Evolutionary conservation across 2,329 filamentous ascomycete genomes (phyloP), one percentile per base, ranked within the genome.

Genomic region (Sporothrix sp.): DNA sequence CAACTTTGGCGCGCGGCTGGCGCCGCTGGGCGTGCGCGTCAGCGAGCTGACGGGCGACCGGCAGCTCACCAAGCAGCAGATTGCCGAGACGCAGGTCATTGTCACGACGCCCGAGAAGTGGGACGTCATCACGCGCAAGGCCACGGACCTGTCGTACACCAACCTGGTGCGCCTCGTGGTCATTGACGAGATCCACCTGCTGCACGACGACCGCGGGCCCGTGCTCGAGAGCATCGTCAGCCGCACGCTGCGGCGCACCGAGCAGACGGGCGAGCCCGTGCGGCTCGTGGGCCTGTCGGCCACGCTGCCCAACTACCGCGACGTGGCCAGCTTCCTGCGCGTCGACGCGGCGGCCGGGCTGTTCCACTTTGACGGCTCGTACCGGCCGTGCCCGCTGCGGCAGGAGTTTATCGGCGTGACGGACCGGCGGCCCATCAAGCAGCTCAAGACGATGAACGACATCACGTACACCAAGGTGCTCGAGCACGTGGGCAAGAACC

Each of bases 101-200:
- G 90, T 98, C 53, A 98, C 93, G 1, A 98, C 93, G 0, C 93
- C 93, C 18, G 93, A 98, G 68, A 98, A 98, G 70, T 98, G 89
- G 86, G 93, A 98, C 68, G 91, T 98, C 58, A 96, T 98, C 59
- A 98, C 94, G 6, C 82, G 94, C 68, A 98, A 98, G 68, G 90
- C 91, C 7, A 96, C 91, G 2, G 94, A 98, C 64, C 80, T 93
- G 50, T 95, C 89, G 60, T 98, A 98, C 68, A 98, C 90, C 14
- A 95, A 94, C 60, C 79, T 98, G n/a, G 93, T 98, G 23, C 84
- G 91, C 35, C 76, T 98, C 10, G 84, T 98, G 52, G 90, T 96
- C 63, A 97, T 98, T 54, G 93, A 98, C 61, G 93, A 98, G 68
- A 97, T 98, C 58, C 93, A 98, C 73, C 72, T 98, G 62, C 79